Evolutionary conservation across 2,329 filamentous ascomycete genomes (phyloP), one percentile per base, ranked within the genome.

Genomic region (Arthroderma sp.): DNA sequence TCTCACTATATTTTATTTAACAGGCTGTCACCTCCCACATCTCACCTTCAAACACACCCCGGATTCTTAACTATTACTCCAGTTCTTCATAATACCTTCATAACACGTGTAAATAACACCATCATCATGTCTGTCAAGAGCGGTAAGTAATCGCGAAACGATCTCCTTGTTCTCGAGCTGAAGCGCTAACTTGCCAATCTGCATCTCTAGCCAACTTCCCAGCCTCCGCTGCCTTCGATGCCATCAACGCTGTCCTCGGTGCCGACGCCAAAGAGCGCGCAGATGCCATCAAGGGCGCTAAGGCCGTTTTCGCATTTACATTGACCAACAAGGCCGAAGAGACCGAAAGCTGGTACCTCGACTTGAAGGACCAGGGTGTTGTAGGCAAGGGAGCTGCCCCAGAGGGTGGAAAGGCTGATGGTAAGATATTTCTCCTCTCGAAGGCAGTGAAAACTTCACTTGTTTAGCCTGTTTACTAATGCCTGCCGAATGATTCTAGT

Each of bases 291-390:
- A 89, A 93, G 69, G 79, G 86, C 62, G 89, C 80, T 61, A 82
- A 82, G 58, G 86, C 83, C 49, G 72, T 96, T 64, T 95, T 94
- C 65, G 82, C 82, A 49, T 96, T 98, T 70, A 86, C 78, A 44
- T 72, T 98, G 54, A 96, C 94, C 75, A 98, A 98, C 75, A 66
- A 71, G 47, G 74, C 74, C 27, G 86, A 86, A 56, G 77, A 88
- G 65, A 80, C 80, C 48, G 80, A 86, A 58, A 83, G 78, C 68
- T 98, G 91, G 91, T 78, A 93, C 71, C 85, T 98, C 56, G 91
- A 98, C 65, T 78, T 98, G 50, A 95, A 95, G 75, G 77, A 93
- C 59, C 83, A 81, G 50, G 91, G 91, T 51, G 75, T 75, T 45
- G 88, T 94, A 36, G 83, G 76, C 56, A 82, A 83, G 61, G 91